Conservation (phyloP, 2,329 filamentous ascomycete species). For the Corinectria fuckeliana region DNA sequence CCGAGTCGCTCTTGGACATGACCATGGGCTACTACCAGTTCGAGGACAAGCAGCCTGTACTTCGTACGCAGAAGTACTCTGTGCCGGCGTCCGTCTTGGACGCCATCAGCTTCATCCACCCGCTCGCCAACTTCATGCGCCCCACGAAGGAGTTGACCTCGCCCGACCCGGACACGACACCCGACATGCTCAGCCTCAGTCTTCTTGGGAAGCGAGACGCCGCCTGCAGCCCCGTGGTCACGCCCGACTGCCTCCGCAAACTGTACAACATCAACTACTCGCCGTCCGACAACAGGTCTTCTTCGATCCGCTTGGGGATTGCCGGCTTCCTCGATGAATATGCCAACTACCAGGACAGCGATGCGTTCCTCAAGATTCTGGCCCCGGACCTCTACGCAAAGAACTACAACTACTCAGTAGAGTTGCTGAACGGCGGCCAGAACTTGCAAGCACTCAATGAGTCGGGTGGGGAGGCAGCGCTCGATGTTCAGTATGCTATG, state of each 20-base stretch:
- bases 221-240: conserved; percentile 43
- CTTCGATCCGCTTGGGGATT: conserved; percentile 51
- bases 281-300: conserved; percentile 41
- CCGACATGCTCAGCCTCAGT: conserved; percentile 10
- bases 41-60: conserved; percentile 43
- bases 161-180: conserved; percentile 13
- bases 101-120: conserved; percentile 55
- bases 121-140: conserved; percentile 57
- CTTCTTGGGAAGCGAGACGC: conserved; percentile 33
- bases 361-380: conserved; percentile 46
- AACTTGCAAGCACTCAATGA: conserved; percentile 48
- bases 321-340: conserved; percentile 59
- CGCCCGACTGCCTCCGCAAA: conserved; percentile 50
- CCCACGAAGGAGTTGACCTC: conserved; percentile 43
- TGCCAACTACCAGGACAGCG: conserved; percentile 51
- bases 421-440: conserved; percentile 51
- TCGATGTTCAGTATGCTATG: conserved; percentile 58
- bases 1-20: conserved; percentile 50
- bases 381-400: conserved; percentile 45
- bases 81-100: conserved; percentile 49
- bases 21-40: conserved; percentile 52
- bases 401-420: conserved; percentile 49
- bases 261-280: conserved; percentile 54
- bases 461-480: conserved; percentile 53
- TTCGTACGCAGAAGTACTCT: conserved; percentile 54